Base-by-base conservation (phyloP, 2,329 filamentous ascomycete genomes). In the Chaetomium olivaceum region DNA sequence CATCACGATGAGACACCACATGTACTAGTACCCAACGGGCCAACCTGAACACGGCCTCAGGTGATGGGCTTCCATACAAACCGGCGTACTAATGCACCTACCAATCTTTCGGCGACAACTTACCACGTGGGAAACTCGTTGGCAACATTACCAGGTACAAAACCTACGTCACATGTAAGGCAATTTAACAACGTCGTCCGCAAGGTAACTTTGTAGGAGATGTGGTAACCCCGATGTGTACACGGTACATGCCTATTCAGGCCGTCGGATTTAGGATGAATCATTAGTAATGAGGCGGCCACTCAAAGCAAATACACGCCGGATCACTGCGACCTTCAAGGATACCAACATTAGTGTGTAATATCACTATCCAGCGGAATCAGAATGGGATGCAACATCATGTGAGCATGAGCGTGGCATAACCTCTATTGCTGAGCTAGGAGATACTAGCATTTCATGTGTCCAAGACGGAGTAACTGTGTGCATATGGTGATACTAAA, bases 61-160 rank as follows among this genome's bases (percentile, higher is more conserved):
- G 46, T 23, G 46, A 48, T 48, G n/a, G n/a, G 5, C 23, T 23
- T 23, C 48, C 23, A 14, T 16, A 11, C 21, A 27, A 27, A 12
- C 23, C 27, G 1, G 33, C 12, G 33, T 12, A 12, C 33, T 36
- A 6, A 6, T 23, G 21, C 12, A 27, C 12, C 12, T 51, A 23
- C 48, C 48, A 27, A 51, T 51, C 23, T 23, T 11, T 3, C 48
- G n/a, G 19, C 21, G 29, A 23, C 19, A 23, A 43, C 31, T 36
- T 12, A 29, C 29, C 54, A 56, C 54, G 54, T 56, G 54, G 54
- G 29, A 31, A 36, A 36, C 33, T 31, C 27, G 54, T 56, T 56
- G 56, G 33, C 43, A 48, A n/a, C 21, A 4, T 51, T 46, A 16
- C 27, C 6, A 3, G 3, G 27, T 29, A 29, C 48, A 14, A 48